Conservation (phyloP, 2,329 filamentous ascomycete species). For the Fusarium mangiferae region DNA sequence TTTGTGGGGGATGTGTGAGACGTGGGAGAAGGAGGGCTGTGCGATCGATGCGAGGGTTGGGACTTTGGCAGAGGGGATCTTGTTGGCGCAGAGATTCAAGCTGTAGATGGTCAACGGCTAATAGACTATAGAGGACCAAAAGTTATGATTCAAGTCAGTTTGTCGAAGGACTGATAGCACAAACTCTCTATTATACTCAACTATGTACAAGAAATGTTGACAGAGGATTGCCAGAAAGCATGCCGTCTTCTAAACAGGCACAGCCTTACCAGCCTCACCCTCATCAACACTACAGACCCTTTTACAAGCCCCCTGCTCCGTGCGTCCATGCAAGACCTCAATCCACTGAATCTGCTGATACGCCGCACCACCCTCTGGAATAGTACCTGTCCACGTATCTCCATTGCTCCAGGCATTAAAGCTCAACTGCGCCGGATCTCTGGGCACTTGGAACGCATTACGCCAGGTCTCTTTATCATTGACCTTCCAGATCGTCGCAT, state of each 20-base stretch:
- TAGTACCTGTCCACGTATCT: slow-evolving; percentile 65
- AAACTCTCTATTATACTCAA: neutral
- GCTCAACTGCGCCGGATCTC: slow-evolving; percentile 59
- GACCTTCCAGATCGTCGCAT: slow-evolving; percentile 64
- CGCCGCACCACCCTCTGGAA: slow-evolving; percentile 59
- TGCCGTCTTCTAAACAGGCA: slow-evolving; percentile 37
- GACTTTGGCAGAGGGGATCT: slow-evolving; percentile 81
- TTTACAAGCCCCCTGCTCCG: slow-evolving; percentile 33
- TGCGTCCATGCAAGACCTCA: slow-evolving; percentile 63
- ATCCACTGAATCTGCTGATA: slow-evolving; percentile 70
- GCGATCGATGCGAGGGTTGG: slow-evolving; percentile 84
- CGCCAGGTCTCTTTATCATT: slow-evolving; percentile 59
- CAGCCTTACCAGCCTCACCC: slow-evolving; percentile 52
- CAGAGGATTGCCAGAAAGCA: neutral
- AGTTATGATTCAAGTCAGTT: neutral
- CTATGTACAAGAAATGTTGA: slow-evolving; percentile 4
- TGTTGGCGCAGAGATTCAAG: slow-evolving; percentile 71
- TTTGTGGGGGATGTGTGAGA: slow-evolving; percentile 74
- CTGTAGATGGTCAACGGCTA: slow-evolving; percentile 43
- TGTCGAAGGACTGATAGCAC: neutral
- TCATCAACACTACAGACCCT: slow-evolving; percentile 40
- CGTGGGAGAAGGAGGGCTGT: slow-evolving; percentile 75
- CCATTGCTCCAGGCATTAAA: slow-evolving; percentile 71
- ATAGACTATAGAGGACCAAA: neutral
- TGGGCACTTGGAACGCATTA: slow-evolving; percentile 65